phyloP scores from a whole-genome alignment of 2,329 filamentous ascomycete species.

The Fusarium haematococcum region DNA sequence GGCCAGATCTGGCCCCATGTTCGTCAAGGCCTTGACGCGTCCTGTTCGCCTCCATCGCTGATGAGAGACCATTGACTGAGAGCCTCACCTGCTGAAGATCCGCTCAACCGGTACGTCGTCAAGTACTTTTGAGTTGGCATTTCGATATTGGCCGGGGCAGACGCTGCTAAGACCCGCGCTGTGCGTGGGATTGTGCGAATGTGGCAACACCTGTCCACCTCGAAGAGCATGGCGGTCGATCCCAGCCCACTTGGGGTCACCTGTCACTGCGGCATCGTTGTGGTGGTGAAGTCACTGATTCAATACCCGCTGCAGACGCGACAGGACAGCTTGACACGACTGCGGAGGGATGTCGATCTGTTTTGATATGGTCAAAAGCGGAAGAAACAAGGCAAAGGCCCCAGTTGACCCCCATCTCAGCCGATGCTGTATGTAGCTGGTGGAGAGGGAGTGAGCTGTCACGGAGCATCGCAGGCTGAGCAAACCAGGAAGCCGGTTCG shows the following conservation, averaged over 20 bases:
- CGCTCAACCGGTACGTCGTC: constrained; percentile 15
- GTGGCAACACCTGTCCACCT: constrained; percentile 39
- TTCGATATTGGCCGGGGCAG: constrained; percentile 25
- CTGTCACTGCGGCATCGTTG: constrained; percentile 28
- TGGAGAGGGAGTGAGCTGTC: constrained; percentile 24
- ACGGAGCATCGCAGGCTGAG: constrained; percentile 3
- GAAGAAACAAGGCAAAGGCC: background rate
- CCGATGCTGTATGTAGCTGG: background rate
- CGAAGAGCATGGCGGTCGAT: constrained; percentile 37
- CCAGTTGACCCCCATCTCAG: constrained; percentile 22
- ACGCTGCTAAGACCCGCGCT: constrained; percentile 4
- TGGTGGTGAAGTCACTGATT: constrained; percentile 32
- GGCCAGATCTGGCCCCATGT: constrained; percentile 11
- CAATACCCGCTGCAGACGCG: constrained; percentile 16
- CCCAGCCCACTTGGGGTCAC: constrained; percentile 34
- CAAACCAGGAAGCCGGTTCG: constrained; percentile 16
- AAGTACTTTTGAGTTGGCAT: constrained; percentile 22
- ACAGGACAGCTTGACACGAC: constrained; percentile 5
- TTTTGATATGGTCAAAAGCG: constrained; percentile 24
- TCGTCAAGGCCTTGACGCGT: constrained; percentile 29
- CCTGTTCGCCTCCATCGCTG: constrained; percentile 16
- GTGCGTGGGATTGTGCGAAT: constrained; percentile 36
- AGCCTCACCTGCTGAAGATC: constrained; percentile 23
- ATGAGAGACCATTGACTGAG: constrained; percentile 12
- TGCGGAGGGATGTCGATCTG: constrained; percentile 32